Evolutionary conservation across 1,284 basidiomycete species (phyloP).

Genomic region (Wolfiporia cocos): DNA sequence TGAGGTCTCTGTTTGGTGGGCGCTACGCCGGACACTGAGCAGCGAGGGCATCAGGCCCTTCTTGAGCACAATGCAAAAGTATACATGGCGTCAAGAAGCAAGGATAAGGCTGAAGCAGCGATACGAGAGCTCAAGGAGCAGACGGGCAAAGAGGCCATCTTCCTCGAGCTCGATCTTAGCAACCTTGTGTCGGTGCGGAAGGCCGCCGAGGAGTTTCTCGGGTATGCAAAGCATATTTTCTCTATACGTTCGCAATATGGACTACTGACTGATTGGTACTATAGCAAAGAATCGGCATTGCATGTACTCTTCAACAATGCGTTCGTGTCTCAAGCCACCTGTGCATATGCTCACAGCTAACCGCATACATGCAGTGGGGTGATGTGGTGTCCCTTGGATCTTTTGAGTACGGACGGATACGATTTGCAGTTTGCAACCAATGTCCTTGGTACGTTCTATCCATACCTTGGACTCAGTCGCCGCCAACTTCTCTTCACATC

Average conservation of each 20-base stretch:
- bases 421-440: constrained; percentile 10
- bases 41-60: neutral
- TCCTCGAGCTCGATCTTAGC: constrained; percentile 43
- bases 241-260: neutral
- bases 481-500: neutral
- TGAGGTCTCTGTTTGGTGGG: neutral
- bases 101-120: constrained; percentile 33
- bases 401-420: constrained; percentile 7
- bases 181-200: constrained; percentile 36
- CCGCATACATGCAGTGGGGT: constrained; percentile 2
- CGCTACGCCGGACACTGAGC: neutral
- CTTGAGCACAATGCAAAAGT: constrained; percentile 43
- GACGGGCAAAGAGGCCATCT: constrained; percentile 32
- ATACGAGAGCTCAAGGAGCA: constrained; percentile 33
- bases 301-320: constrained; percentile 10
- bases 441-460: constrained; percentile 5
- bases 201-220: constrained; percentile 32
- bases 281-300: constrained; percentile 7
- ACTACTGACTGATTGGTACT: no score
- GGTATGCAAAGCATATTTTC: constrained; percentile 23
- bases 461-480: neutral
- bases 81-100: constrained; percentile 42
- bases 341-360: neutral
- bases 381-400: constrained; percentile 5
- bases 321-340: constrained; percentile 2